These are phyloP conservation scores for Meyerozyma sp. DNA, from an alignment of 1,139 yeast genomes.

Conservation along the genomic window DNA sequence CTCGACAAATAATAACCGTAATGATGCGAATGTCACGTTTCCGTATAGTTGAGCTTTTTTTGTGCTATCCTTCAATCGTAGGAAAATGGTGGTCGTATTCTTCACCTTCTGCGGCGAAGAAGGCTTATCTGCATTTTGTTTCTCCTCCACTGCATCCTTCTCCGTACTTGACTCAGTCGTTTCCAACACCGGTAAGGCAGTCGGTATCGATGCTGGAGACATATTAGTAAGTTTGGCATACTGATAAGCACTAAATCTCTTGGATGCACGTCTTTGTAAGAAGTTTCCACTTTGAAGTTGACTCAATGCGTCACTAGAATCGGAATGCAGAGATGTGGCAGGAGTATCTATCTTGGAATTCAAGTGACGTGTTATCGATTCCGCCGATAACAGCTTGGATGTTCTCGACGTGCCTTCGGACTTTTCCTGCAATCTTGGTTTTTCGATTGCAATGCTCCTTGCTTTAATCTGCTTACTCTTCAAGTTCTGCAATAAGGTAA, in stretches of 20 bases:
- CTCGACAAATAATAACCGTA: slow-evolving; percentile 76
- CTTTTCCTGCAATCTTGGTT: slow-evolving; percentile 1
- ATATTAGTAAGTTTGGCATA: slow-evolving; percentile 70
- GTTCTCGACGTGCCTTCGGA: slow-evolving; percentile 1
- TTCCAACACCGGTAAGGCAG: slow-evolving; percentile 7
- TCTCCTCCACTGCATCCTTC: background rate
- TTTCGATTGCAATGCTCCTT: slow-evolving; percentile 18
- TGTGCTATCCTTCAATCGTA: slow-evolving; percentile 54
- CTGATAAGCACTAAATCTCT: slow-evolving; percentile 89
- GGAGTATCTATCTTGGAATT: background rate
- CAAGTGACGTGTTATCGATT: background rate
- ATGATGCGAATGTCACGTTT: slow-evolving; percentile 56
- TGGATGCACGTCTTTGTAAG: slow-evolving; percentile 84
- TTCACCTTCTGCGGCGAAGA: background rate
- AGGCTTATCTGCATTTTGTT: too few species aligned
- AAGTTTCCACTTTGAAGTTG: slow-evolving; percentile 79
- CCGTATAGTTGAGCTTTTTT: slow-evolving; percentile 53
- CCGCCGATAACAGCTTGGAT: background rate
- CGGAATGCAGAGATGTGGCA: background rate
- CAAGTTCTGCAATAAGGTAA: slow-evolving; percentile 70
- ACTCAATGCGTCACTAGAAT: slow-evolving; percentile 50
- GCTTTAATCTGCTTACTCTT: slow-evolving; percentile 70
- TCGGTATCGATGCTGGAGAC: slow-evolving; percentile 22
- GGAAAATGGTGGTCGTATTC: slow-evolving; percentile 31
- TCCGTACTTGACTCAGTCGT: background rate